Conservation (phyloP, 441 rosid species). For the Sinapis alba region DNA sequence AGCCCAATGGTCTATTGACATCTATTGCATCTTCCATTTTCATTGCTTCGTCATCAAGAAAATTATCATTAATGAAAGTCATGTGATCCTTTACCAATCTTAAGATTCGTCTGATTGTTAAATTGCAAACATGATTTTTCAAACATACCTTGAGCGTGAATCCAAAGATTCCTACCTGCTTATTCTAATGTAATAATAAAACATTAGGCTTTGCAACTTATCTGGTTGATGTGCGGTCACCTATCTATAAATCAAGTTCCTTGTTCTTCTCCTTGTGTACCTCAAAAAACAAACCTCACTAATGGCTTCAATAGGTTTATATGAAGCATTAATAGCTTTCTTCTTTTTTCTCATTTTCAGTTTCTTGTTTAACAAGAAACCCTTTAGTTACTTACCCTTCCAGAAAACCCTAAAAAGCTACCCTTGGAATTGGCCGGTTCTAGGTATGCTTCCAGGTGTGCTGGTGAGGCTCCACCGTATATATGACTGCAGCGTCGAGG, state of each 20-base stretch:
- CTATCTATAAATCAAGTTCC: neutral
- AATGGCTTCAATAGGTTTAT: constrained; percentile 18
- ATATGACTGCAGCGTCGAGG: constrained; percentile 25
- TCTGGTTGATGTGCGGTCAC: neutral
- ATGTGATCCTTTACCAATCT: neutral
- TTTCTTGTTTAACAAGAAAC: constrained; percentile 3
- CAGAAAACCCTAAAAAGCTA: neutral
- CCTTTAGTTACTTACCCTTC: neutral
- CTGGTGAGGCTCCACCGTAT: constrained; percentile 21
- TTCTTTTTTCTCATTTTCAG: constrained; percentile 25
- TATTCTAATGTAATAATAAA: neutral
- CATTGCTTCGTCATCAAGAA: neutral
- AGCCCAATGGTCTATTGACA: neutral
- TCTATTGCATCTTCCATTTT: neutral
- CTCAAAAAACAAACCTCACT: neutral
- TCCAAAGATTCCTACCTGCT: neutral
- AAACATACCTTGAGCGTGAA: neutral
- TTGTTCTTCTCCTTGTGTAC: neutral
- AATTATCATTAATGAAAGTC: neutral
- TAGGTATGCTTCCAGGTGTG: constrained; percentile 31
- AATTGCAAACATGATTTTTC: neutral
- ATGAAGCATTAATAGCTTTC: constrained; percentile 16
- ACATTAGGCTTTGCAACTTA: neutral
- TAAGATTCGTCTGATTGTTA: neutral
- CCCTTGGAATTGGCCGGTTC: constrained; percentile 19